Conservation (phyloP, 768 basidiomycete genomes). For the Imleria badia region DNA sequence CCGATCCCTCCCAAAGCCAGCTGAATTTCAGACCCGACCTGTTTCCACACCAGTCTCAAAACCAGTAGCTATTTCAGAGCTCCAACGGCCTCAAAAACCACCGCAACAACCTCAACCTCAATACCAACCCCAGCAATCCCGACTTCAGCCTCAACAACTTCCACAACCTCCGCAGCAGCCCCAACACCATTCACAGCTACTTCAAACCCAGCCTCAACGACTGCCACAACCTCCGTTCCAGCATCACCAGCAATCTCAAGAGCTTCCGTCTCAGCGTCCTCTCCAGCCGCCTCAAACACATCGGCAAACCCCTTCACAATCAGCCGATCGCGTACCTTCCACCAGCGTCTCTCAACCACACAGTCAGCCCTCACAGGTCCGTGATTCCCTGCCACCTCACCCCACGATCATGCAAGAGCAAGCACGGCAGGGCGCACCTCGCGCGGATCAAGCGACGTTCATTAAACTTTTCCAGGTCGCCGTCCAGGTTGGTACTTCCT, state of each 20-base stretch:
- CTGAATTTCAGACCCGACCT: conserved; percentile 2
- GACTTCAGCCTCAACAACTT: neutral
- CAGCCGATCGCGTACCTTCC: neutral
- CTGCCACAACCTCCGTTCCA: neutral
- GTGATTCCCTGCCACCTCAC: neutral
- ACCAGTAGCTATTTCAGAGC: neutral
- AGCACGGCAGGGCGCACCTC: neutral
- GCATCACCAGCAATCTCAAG: neutral
- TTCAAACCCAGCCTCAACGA: neutral
- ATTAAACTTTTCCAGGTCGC: conserved; percentile 21
- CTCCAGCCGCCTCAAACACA: neutral
- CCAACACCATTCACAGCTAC: conserved; percentile 1
- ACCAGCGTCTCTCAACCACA: neutral
- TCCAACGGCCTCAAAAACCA: neutral
- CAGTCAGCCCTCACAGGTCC: neutral
- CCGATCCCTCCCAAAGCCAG: neutral
- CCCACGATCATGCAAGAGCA: conserved; percentile 7
- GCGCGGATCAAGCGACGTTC: conserved; percentile 17
- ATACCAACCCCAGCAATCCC: neutral
- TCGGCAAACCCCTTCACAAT: neutral
- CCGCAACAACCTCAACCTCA: conserved; percentile 4
- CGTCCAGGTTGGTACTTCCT: conserved; percentile 17
- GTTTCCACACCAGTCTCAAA: neutral
- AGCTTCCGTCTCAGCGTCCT: neutral
- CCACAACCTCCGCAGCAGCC: neutral